Percentiles rank a stretch among this genome's conserved stretches.
Evolutionary conservation across 2,329 filamentous ascomycete species (phyloP).

Genomic region (Lecanoromycetidae sp.): DNA sequence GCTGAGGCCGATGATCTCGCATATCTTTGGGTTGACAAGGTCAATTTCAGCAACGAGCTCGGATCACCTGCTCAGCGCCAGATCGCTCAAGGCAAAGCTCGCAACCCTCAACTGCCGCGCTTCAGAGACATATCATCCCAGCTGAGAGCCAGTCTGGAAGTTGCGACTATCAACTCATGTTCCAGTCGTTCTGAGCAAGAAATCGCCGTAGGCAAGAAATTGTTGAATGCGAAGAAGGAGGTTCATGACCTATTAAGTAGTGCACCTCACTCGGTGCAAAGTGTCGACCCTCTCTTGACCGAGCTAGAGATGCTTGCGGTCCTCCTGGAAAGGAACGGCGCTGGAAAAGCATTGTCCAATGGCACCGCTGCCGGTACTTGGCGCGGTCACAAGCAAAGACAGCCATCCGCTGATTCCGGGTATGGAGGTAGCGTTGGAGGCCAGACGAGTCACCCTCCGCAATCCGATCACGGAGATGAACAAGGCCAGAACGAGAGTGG

Average conservation of each 20-base stretch:
- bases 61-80: too few relatives aligned
- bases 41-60: neutral
- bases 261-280: neutral
- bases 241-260: neutral
- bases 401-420: too few relatives aligned
- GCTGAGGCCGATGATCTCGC: neutral
- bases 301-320: conserved; percentile 10
- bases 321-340: conserved; percentile 2
- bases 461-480: too few relatives aligned
- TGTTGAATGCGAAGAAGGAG: neutral
- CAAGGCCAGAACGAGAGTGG: too few relatives aligned
- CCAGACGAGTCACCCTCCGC: too few relatives aligned
- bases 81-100: neutral
- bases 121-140: neutral
- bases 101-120: too few relatives aligned
- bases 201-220: conserved; percentile 1
- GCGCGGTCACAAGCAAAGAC: too few relatives aligned
- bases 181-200: neutral
- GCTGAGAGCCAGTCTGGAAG: neutral
- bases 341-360: neutral
- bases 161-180: neutral
- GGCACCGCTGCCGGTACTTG: too few relatives aligned
- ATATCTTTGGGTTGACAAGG: neutral
- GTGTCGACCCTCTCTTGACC: conserved; percentile 1
- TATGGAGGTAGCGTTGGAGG: too few relatives aligned